Percentiles rank a stretch among this genome's conserved stretches.
These are phyloP conservation scores for Monotropa hypopitys DNA, from an alignment of 179 eudicot species.

Conservation along the genomic window DNA sequence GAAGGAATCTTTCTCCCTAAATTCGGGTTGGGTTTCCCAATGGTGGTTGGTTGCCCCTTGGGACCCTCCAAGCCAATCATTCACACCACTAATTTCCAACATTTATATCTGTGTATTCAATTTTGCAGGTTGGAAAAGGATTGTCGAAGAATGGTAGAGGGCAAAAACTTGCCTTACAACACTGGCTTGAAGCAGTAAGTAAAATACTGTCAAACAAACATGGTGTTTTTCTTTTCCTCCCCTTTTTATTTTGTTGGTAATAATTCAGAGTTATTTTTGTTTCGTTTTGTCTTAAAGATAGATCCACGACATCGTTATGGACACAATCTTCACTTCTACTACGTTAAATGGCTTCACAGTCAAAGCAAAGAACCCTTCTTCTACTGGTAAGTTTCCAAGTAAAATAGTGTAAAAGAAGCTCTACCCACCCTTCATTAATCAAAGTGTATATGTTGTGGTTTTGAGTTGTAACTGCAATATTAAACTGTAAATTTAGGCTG, in stretches of 20 bases:
- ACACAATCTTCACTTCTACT: conserved; percentile 84
- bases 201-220: not conserved
- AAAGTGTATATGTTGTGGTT: not conserved
- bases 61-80: too few relatives aligned
- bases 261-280: conserved; percentile 4
- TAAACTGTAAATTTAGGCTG: conserved; percentile 38
- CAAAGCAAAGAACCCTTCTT: conserved; percentile 90
- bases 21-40: too few relatives aligned
- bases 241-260: not conserved
- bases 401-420: not conserved
- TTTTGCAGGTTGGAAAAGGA: conserved; percentile 79
- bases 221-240: not conserved
- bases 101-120: not conserved
- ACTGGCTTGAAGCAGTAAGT: conserved; percentile 96
- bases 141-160: conserved; percentile 70
- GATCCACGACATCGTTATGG: conserved; percentile 98
- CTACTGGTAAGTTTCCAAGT: conserved; percentile 48
- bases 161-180: conserved; percentile 87
- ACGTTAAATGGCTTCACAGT: conserved; percentile 63
- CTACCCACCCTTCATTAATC: not conserved
- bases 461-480: not conserved
- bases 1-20: too few relatives aligned
- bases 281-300: conserved; percentile 37
- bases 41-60: too few relatives aligned
- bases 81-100: too few relatives aligned